Evolutionary conservation across 2,329 filamentous ascomycete genomes (phyloP), one percentile per base, ranked within the genome.

Genomic region (Whalleya microplaca): DNA sequence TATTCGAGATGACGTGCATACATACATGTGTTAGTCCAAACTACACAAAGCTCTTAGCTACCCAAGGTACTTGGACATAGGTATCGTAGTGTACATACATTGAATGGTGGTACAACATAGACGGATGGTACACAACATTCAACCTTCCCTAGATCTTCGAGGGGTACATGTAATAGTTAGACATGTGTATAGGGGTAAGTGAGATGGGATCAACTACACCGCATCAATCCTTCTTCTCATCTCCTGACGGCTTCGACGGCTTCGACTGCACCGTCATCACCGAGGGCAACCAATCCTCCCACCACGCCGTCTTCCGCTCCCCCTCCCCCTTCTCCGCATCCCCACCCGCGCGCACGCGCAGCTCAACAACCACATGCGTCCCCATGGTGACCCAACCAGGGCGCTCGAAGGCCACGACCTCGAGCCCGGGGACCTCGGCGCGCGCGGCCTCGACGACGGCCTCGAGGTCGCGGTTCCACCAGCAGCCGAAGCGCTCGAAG

Each of bases 381-480:
- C 85, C 85, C 48, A 80, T 74, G 66, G 86, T 84, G 27, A 78
- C 67, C 64, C 78, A 69, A 49, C 78, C 78, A 2, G 83, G 83
- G 48, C 81, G 76, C 62, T 81, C 73, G 20, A 87, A 68, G 59
- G 76, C 73, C 43, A 87, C 32, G 32, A 37, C 32, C 32, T 37
- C 32, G 32, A 37, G 32, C 3, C 32, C 32, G 6, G 32, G 78
- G 41, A 88, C 75, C 48, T n/a, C 68, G 67, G 48, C 64, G 59
- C 19, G 74, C 74, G 83, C 84, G 57, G 79, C 76, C 51, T 77
- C 72, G 8, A 87, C 78, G 27, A 87, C 76, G 32, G 66, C 72
- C 64, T 81, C 80, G 56, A 88, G 80, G 66, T 88, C 85, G 50
- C 85, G 76, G 72, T 88, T 88, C 84, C 84, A 88, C 85, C 85